Percentiles rank a stretch among this genome's conserved stretches.
Evolutionary conservation across 768 basidiomycete genomes (phyloP).

Genomic region (Xerocomus spinulosus): DNA sequence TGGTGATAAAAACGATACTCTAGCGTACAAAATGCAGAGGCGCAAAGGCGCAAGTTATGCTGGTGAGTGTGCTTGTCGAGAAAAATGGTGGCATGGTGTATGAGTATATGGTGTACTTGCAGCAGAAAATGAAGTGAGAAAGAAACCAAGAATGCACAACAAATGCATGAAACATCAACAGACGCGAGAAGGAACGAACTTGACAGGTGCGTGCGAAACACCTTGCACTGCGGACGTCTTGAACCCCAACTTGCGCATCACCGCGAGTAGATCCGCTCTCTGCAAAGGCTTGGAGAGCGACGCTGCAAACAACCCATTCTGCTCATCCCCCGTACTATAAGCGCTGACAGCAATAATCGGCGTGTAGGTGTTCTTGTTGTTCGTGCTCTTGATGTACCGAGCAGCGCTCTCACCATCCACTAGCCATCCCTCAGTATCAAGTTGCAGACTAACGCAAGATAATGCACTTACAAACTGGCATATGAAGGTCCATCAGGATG

Average conservation of each 20-base stretch:
- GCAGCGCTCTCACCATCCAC: slow-evolving; percentile 97
- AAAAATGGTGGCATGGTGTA: slow-evolving; percentile 29
- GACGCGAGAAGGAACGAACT: slow-evolving; percentile 42
- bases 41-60: slow-evolving; percentile 20
- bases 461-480: slow-evolving; percentile 76
- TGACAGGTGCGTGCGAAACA: slow-evolving; percentile 43
- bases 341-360: slow-evolving; percentile 92
- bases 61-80: slow-evolving; percentile 28
- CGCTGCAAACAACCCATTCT: slow-evolving; percentile 69
- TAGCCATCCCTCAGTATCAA: slow-evolving; percentile 23
- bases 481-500: slow-evolving; percentile 92
- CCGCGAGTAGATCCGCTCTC: slow-evolving; percentile 76
- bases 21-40: slow-evolving; percentile 46
- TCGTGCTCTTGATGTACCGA: slow-evolving; percentile 94
- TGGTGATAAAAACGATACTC: slow-evolving; percentile 28
- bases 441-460: not conserved
- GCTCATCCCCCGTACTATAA: slow-evolving; percentile 71
- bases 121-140: slow-evolving; percentile 30
- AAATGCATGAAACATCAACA: slow-evolving; percentile 22
- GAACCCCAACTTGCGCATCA: slow-evolving; percentile 87
- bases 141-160: slow-evolving; percentile 23
- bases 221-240: slow-evolving; percentile 74
- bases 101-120: slow-evolving; percentile 31
- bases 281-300: slow-evolving; percentile 87
- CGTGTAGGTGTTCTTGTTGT: slow-evolving; percentile 89